Evolutionary conservation across 2,329 filamentous ascomycete genomes (phyloP), one percentile per base, ranked within the genome.

Genomic region (Stachybotrys elegans): DNA sequence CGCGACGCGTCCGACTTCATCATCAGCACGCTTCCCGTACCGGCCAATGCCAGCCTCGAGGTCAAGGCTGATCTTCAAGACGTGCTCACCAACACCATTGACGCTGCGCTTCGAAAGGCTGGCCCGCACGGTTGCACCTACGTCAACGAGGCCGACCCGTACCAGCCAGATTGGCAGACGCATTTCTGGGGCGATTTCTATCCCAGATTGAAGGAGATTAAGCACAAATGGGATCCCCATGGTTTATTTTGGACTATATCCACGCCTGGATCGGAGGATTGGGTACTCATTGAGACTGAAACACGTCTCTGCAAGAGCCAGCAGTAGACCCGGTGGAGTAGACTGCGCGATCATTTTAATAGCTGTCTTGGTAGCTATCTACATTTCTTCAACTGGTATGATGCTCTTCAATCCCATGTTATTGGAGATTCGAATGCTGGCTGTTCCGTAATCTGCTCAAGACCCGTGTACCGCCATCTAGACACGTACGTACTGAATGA

Each of bases 381-480:
- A n/a, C n/a, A n/a, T n/a, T n/a, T n/a, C n/a, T n/a, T n/a, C n/a
- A n/a, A n/a, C n/a, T n/a, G n/a, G n/a, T n/a, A n/a, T n/a, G n/a
- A n/a, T n/a, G n/a, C n/a, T n/a, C n/a, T n/a, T n/a, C n/a, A n/a
- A n/a, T n/a, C n/a, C n/a, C n/a, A n/a, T n/a, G n/a, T n/a, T n/a
- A n/a, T n/a, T n/a, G n/a, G n/a, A n/a, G n/a, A n/a, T n/a, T n/a
- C n/a, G n/a, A n/a, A n/a, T n/a, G n/a, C n/a, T n/a, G n/a, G n/a
- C n/a, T n/a, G n/a, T n/a, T n/a, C n/a, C n/a, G n/a, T n/a, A n/a
- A n/a, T n/a, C n/a, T n/a, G n/a, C n/a, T n/a, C n/a, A n/a, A n/a
- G n/a, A n/a, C 48, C 45, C 2, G 48, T 56, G 48, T 76, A 78
- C 44, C 54, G 63, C 73, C 75, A 78, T 17, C 68, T 62, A 4